Percentiles rank a stretch among this genome's conserved stretches.
These are phyloP conservation scores for Stephanodiscus minutulus DNA, from an alignment of 108 stramenopile species.

Conservation along the genomic window DNA sequence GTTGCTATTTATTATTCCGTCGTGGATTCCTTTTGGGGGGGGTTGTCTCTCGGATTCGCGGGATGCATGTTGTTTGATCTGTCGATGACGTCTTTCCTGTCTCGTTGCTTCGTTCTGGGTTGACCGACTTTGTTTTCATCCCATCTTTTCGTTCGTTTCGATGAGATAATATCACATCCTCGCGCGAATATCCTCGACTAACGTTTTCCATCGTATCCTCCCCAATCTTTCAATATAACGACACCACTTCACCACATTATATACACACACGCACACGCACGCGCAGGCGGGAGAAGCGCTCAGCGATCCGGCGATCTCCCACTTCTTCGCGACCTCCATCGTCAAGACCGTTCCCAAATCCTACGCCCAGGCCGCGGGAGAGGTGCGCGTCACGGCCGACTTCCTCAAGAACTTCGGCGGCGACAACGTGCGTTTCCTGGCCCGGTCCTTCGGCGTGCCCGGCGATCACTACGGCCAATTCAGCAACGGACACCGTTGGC, in stretches of 20 bases:
- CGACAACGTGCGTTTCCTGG: constrained; percentile 93
- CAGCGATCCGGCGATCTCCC: constrained; percentile 71
- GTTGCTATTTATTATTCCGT: constrained; percentile 6
- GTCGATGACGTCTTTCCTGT: too few species aligned
- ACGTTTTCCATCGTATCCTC: too few species aligned
- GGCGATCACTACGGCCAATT: constrained; percentile 97
- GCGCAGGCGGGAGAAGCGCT: constrained; percentile 75
- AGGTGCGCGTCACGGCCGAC: constrained; percentile 79
- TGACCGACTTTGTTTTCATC: too few species aligned
- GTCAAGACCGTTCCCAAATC: constrained; percentile 94
- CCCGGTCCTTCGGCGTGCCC: constrained; percentile 85
- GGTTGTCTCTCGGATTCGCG: too few species aligned
- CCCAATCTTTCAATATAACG: too few species aligned
- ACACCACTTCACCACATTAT: not conserved
- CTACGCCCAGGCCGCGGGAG: constrained; percentile 90
- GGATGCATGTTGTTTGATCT: too few species aligned
- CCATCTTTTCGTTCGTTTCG: too few species aligned
- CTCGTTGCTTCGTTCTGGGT: too few species aligned
- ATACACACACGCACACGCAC: too few species aligned
- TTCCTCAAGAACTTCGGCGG: constrained; percentile 92
- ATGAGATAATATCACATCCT: too few species aligned
- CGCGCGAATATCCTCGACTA: too few species aligned
- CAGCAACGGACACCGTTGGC: constrained; percentile 94
- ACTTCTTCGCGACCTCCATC: constrained; percentile 91
- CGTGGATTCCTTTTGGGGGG: too few species aligned